phyloP scores from a whole-genome alignment of 371 early-diverging fungal species.

The Rhizomucor pusillus region DNA sequence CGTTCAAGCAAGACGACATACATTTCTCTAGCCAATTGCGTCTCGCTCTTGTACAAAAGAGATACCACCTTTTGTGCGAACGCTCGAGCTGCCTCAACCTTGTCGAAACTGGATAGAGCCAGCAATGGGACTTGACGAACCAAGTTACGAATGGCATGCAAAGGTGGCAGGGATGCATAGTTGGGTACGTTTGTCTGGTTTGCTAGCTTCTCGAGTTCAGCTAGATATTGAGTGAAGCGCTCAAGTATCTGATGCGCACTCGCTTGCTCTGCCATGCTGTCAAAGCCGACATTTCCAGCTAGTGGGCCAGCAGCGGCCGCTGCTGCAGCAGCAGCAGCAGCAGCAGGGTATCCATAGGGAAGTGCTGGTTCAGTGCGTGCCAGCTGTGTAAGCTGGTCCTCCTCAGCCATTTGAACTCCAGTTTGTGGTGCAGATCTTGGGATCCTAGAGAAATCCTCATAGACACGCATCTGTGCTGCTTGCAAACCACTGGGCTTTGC shows the following conservation, averaged over 20 bases:
- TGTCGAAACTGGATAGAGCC: slow-evolving; percentile 64
- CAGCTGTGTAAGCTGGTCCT: slow-evolving; percentile 5
- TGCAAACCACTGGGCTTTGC: slow-evolving; percentile 82
- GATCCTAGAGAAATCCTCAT: slow-evolving; percentile 70
- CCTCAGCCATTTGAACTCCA: slow-evolving; percentile 6
- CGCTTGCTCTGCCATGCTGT: slow-evolving; percentile 6
- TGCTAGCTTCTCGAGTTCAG: slow-evolving; percentile 78
- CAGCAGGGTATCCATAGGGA: slow-evolving; percentile 10
- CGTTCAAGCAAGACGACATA: slow-evolving; percentile 80
- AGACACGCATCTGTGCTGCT: slow-evolving; percentile 74
- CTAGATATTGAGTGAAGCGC: slow-evolving; percentile 65
- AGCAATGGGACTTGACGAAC: slow-evolving; percentile 73
- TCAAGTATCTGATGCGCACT: slow-evolving; percentile 64
- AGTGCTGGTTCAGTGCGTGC: slow-evolving; percentile 10
- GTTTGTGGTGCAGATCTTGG: slow-evolving; percentile 27
- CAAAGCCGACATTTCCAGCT: slow-evolving; percentile 3
- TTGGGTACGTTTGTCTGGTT: slow-evolving; percentile 54
- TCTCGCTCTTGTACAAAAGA: slow-evolving; percentile 76
- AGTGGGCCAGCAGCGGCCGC: not conserved
- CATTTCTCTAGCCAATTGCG: slow-evolving; percentile 71
- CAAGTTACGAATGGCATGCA: slow-evolving; percentile 73
- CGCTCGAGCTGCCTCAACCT: slow-evolving; percentile 76
- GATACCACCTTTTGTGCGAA: slow-evolving; percentile 88
- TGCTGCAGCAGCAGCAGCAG: not conserved
- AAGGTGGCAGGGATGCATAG: slow-evolving; percentile 68